These are phyloP conservation scores for Grifola frondosa DNA, from an alignment of 1,284 basidiomycete species.

Conservation along the genomic window DNA sequence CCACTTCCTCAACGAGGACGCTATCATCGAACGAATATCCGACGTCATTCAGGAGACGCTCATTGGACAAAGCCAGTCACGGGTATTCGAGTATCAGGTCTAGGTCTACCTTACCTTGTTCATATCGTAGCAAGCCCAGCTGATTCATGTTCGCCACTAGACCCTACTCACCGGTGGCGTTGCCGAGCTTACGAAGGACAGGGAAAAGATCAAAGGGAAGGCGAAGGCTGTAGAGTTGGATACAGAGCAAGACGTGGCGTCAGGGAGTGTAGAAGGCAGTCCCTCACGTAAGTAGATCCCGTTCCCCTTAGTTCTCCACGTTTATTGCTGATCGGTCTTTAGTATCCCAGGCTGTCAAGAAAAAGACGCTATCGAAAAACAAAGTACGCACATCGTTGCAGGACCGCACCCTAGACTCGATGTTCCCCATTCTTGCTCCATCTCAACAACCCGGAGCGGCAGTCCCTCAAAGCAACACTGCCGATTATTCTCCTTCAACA, in stretches of 20 bases:
- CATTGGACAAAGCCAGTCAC: conserved; percentile 65
- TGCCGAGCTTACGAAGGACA: conserved; percentile 40
- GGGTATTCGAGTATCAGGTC: conserved; percentile 85
- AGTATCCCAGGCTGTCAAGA: conserved; percentile 16
- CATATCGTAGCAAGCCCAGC: too few relatives aligned
- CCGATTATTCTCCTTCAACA: conserved; percentile 5
- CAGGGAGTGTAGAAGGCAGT: background rate
- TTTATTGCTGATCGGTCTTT: background rate
- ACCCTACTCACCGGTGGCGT: conserved; percentile 61
- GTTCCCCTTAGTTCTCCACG: background rate
- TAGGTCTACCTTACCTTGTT: conserved; percentile 6
- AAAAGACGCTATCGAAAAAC: conserved; percentile 73
- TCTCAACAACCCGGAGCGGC: conserved; percentile 38
- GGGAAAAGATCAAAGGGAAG: conserved; percentile 44
- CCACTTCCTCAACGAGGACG: conserved; percentile 92
- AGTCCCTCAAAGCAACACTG: conserved; percentile 11
- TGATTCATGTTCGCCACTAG: conserved; percentile 34
- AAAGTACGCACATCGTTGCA: conserved; percentile 90
- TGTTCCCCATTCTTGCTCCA: conserved; percentile 71
- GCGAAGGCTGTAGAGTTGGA: conserved; percentile 37
- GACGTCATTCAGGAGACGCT: conserved; percentile 68
- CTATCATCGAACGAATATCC: conserved; percentile 81
- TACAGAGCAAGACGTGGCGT: conserved; percentile 21
- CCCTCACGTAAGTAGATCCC: background rate
- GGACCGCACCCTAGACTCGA: conserved; percentile 91